A percentile compares a stretch with the other conserved stretches of the same genome.
Evolutionary conservation across 495 filamentous ascomycete genomes (phyloP).

Genomic region (Choiromyces venosus): DNA sequence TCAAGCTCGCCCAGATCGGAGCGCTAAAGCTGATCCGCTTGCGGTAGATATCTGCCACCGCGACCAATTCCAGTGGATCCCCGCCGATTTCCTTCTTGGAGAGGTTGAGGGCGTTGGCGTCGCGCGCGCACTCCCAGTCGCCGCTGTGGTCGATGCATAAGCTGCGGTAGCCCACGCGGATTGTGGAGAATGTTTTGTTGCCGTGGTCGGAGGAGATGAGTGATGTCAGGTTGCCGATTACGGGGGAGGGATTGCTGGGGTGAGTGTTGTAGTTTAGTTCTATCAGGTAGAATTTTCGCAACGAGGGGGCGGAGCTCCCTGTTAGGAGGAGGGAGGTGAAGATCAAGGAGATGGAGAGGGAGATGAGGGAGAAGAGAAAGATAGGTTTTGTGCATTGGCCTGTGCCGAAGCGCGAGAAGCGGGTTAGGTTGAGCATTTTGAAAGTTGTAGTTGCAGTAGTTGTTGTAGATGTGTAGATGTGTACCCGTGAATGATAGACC

Average conservation of each 20-base stretch:
- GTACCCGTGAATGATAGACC: neutral
- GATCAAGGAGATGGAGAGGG: conserved; percentile 41
- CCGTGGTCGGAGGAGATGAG: conserved; percentile 20
- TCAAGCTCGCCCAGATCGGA: conserved; percentile 27
- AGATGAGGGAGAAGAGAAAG: conserved; percentile 26
- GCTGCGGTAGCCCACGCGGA: conserved; percentile 38
- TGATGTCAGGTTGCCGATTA: conserved; percentile 25
- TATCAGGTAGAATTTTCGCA: conserved; percentile 39
- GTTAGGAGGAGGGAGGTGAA: conserved; percentile 44
- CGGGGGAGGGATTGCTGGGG: conserved; percentile 11
- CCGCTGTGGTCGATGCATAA: conserved; percentile 30
- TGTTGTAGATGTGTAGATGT: neutral
- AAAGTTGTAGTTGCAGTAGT: neutral
- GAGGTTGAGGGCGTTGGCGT: conserved; percentile 10
- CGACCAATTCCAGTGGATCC: conserved; percentile 34
- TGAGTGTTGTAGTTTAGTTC: conserved; percentile 27
- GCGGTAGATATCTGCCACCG: conserved; percentile 36
- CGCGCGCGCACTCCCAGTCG: conserved; percentile 30
- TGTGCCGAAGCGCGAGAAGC: conserved; percentile 24
- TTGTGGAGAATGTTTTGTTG: conserved; percentile 16
- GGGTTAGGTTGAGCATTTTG: conserved; percentile 23
- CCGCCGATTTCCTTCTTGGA: conserved; percentile 21
- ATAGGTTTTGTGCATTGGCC: conserved; percentile 32
- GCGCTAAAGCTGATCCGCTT: conserved; percentile 29
- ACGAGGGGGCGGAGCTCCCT: conserved; percentile 20